Base-by-base conservation (phyloP, 352 stramenopile genomes). In the Phytopythium delawarense region DNA sequence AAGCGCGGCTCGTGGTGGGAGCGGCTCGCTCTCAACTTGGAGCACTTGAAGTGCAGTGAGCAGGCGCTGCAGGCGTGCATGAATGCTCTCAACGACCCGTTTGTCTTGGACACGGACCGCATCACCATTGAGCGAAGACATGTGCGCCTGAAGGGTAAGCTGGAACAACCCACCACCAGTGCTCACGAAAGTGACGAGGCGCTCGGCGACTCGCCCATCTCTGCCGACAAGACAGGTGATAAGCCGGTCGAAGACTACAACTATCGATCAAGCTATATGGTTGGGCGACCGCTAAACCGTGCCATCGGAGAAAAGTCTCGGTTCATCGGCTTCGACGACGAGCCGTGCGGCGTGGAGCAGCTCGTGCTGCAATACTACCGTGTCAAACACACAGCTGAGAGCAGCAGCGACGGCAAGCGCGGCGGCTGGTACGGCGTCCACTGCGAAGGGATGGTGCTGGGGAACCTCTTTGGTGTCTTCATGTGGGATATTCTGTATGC, bases 401-500 rank as follows among this genome's bases (percentile, higher is more conserved):
- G 34, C 5, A 7, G 12, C 4, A 28, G 12, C 21, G 7, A 49
- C 7, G 13, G 58, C 32, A 35, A 57, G 40, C 39, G 53, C 2
- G 83, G 74, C 48, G 81, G 84, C 6, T 97, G 90, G 90, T 89
- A 91, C 40, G 88, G 88, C 1, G 67, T 92, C n/a, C 90, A 97
- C 61, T 92, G 78, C 28, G 89, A 96, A 71, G 89, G 90, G 0
- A 62, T 63, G 44, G 64, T 90, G 37, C 57, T 97, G 32, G 65
- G 71, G 16, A 89, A 85, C 50, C 49, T 97, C 2, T 96, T 96
- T 65, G 84, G 87, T 0, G 61, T 97, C 20, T 79, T 96, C n/a
- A 83, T 97, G 76, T 96, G 90, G 90, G 84, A 96, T 37, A 64
- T 94, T 12, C 59, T 97, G 32, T 97, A 96, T 46, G 74, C 79